Base-by-base conservation (phyloP, 176 grass and related monocot genomes). In the Stipa capillata region DNA sequence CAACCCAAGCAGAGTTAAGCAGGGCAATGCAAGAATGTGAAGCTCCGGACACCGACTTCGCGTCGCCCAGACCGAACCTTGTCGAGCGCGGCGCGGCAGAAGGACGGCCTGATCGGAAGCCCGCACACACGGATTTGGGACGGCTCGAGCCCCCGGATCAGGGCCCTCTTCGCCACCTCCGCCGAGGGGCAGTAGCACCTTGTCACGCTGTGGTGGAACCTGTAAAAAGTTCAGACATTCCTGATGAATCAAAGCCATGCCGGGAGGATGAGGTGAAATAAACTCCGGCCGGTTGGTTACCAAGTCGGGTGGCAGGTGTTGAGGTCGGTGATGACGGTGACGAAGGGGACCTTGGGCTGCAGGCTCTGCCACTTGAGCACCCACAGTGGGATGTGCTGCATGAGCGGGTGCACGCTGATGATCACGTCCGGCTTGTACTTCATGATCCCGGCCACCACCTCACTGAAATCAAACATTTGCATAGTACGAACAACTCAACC, bases 271-370 rank as follows among this genome's bases (percentile, higher is more conserved):
- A n/a, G n/a, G n/a, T n/a, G n/a, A n/a, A n/a, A n/a, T n/a, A n/a
- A n/a, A n/a, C n/a, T n/a, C n/a, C n/a, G n/a, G n/a, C 15, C 27
- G 14, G 33, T 10, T 20, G 49, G 25, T 68, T 70, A 94, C 92
- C 92, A 94, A 33, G 92, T 94, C 3, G 92, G 92, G 65, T 94
- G 89, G 86, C 92, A 94, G n/a, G n/a, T n/a, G n/a, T n/a, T n/a
- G n/a, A n/a, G n/a, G n/a, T n/a, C n/a, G n/a, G n/a, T n/a, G n/a
- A 92, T 70, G 53, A 96, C 93, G 24, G 93, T 96, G 63, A 86
- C 32, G 65, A 96, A 96, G 40, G 85, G 71, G 20, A 96, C 89
- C 78, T 69, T 84, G 60, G 87, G 85, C 14, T 90, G 86, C 15
- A 90, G 82, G 55, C 82, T 85, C 78, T 96, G 84, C 93, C 89